Base-by-base conservation (phyloP, 371 early-diverging fungal genomes). In the Syncephalastrum racemosum region DNA sequence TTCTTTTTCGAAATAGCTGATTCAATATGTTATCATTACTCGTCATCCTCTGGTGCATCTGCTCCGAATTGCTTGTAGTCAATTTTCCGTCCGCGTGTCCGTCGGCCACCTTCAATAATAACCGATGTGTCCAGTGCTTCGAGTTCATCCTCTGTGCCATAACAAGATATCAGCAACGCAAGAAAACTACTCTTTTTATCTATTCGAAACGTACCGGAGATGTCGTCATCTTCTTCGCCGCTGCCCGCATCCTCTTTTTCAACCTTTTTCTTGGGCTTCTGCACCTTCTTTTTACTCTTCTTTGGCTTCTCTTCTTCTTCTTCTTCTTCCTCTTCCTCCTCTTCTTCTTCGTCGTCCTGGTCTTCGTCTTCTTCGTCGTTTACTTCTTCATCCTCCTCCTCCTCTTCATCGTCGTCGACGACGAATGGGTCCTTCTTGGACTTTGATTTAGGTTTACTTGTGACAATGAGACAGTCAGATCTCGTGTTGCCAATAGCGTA, bases 21-120 rank as follows among this genome's bases (percentile, higher is more conserved):
- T 31, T 31, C 10, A 12, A 31, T 31, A 8, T 31, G 36, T 31
- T 31, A 6, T 31, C 36, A 10, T 31, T 8, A 31, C 36, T 31
- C 36, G n/a, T 79, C 80, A 48, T 77, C 83, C 16, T 76, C 83
- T 44, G 77, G 76, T 31, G 36, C 36, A 59, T 89, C 90, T 27
- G 76, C 74, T 47, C 86, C 85, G 56, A 87, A 86, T 62, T 83
- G 78, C 15, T 80, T 77, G 53, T 72, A 90, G 62, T 88, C 88
- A 64, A 90, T 82, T 73, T 81, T 84, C 56, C 72, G 78, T 25
- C 90, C 90, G 40, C 90, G 75, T 14, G 89, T 90, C 48, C 90
- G 78, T 59, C 90, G 80, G 15, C 85, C 82, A 15, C 73, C 69
- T 41, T 70, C 56, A 61, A 90, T 87, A 58, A 90, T 87, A 58